A percentile compares a stretch with the other conserved stretches of the same genome.
phyloP scores from a whole-genome alignment of 768 basidiomycete genomes.

The Leccinum sublutescens region DNA sequence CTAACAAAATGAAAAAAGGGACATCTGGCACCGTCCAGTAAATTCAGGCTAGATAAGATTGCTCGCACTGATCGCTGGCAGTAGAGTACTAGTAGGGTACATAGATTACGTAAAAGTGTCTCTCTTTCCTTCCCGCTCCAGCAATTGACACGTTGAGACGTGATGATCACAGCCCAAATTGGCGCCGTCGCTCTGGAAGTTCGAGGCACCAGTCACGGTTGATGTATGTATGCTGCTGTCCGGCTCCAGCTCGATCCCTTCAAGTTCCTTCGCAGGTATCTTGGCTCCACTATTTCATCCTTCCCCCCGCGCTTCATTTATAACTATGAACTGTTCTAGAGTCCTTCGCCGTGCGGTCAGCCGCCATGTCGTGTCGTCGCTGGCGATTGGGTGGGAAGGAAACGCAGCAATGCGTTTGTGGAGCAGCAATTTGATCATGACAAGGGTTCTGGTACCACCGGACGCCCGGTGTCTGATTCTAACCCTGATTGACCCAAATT shows the following conservation, averaged over 20 bases:
- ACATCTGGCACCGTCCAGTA: background rate
- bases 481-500: constrained; percentile 8
- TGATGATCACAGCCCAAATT: constrained; percentile 6
- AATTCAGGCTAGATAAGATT: background rate
- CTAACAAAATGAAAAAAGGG: too few relatives aligned
- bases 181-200: background rate
- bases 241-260: background rate
- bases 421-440: background rate
- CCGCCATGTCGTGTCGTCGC: background rate
- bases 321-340: background rate
- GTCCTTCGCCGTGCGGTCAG: background rate
- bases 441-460: constrained; percentile 1
- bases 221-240: background rate
- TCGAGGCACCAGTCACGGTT: background rate
- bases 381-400: background rate
- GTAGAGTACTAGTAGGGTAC: too few relatives aligned
- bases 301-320: constrained; percentile 1
- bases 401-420: background rate
- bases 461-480: background rate
- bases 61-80: background rate
- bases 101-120: background rate
- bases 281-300: background rate
- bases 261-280: constrained; percentile 1
- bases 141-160: background rate
- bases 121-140: background rate